Evolutionary conservation across 495 filamentous ascomycete species (phyloP), one percentile per base, ranked within the genome.

Genomic region (Aspergillus indologenus): DNA sequence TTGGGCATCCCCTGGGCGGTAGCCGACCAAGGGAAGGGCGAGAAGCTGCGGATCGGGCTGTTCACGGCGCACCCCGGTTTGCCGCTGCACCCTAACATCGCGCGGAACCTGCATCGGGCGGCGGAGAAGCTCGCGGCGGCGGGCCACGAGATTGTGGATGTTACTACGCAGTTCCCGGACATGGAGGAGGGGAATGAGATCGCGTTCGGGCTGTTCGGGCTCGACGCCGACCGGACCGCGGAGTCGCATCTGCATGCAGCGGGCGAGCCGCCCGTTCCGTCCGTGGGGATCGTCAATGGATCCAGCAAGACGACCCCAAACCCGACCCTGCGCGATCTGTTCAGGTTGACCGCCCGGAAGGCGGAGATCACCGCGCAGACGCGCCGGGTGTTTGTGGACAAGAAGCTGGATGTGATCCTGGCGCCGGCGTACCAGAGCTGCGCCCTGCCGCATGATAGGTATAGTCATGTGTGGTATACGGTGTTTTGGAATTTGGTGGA

Each of bases 51-150:
- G 0, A 74, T 87, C 43, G 85, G 85, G 6, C 66, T 87, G 0
- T 63, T 85, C 14, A 63, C 73, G 12, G 78, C 75, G 50, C 83
- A 87, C 57, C 76, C 79, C 1, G 42, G 79, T 12, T 73, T 76
- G 34, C 72, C 75, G 4, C 79, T 85, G 2, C 76, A 85, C 31
- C 85, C 85, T 0, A 80, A 79, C 6, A 73, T 88, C 5, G 64
- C 65, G 14, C 69, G 73, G 12, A 64, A 80, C 1, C 58, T 88
- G 17, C 68, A 75, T 5, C 65, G 72, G 45, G 77, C 82, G 0
- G 62, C 75, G 0, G 45, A 61, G 3, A 66, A 61, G 0, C 62
- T 88, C 20, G 58, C 65, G 24, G 62, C 58, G 18, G 66, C 71
- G 9, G 78, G 75, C 0, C 72, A 85, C 40, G 68, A 74, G 17